A percentile compares a stretch with the other conserved stretches of the same genome.
Evolutionary conservation across 768 basidiomycete species (phyloP).

Genomic region (Heimioporus sp.): DNA sequence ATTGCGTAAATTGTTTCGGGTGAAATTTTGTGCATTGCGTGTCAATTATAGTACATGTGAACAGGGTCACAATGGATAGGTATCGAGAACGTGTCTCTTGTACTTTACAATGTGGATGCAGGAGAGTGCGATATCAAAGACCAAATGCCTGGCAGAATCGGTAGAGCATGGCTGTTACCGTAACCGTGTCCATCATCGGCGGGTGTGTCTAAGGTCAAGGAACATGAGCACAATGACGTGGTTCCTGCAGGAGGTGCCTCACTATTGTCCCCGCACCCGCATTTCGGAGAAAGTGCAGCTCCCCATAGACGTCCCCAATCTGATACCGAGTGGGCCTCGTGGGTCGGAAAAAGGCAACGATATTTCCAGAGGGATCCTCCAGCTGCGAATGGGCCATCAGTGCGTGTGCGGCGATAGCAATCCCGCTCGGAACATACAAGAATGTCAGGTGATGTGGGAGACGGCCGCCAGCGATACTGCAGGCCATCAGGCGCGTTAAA

Average conservation of each 20-base stretch:
- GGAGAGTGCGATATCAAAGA: constrained; percentile 33
- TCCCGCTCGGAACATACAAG: constrained; percentile 43
- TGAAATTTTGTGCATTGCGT: constrained; percentile 25
- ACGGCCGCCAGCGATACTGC: constrained; percentile 79
- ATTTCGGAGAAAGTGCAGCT: constrained; percentile 77
- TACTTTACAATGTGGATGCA: constrained; percentile 33
- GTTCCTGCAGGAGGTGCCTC: constrained; percentile 24
- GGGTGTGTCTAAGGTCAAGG: constrained; percentile 64
- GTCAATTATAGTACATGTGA: constrained; percentile 32
- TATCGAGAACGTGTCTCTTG: constrained; percentile 29
- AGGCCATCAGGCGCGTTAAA: constrained; percentile 84
- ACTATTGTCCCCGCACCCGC: constrained; percentile 85
- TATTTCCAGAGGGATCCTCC: constrained; percentile 63
- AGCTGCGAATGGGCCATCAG: constrained; percentile 44
- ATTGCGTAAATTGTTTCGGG: constrained; percentile 21
- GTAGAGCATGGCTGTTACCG: constrained; percentile 82
- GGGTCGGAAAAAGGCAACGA: constrained; percentile 80
- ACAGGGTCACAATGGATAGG: constrained; percentile 25
- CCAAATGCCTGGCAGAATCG: constrained; percentile 64
- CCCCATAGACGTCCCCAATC: constrained; percentile 83
- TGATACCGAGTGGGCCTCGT: constrained; percentile 78
- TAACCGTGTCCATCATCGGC: constrained; percentile 87
- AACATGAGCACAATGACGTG: constrained; percentile 23
- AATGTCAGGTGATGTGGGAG: constrained; percentile 53
- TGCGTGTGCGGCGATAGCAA: background rate